phyloP scores from a whole-genome alignment of 768 basidiomycete genomes.

The Boletus eberwhitei region DNA sequence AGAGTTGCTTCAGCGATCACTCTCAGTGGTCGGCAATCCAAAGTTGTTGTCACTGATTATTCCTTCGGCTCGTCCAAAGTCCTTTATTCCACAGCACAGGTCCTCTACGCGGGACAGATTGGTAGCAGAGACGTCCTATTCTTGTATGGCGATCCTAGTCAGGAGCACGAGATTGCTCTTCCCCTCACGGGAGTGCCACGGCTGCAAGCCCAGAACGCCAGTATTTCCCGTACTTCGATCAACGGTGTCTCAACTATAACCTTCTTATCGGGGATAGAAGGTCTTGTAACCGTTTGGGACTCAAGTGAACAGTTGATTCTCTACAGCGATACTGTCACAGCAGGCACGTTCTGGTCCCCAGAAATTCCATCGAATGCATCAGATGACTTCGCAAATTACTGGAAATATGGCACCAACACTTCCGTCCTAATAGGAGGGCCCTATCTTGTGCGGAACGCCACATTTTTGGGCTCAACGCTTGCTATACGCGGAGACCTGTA shows the following conservation, averaged over 20 bases:
- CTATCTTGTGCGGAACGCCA: constrained; percentile 58
- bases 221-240: constrained; percentile 22
- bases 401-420: constrained; percentile 69
- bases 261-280: constrained; percentile 54
- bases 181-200: constrained; percentile 46
- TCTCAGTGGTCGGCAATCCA: constrained; percentile 69
- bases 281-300: constrained; percentile 63
- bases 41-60: constrained; percentile 70
- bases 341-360: constrained; percentile 76
- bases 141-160: constrained; percentile 52
- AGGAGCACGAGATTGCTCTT: constrained; percentile 55
- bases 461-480: constrained; percentile 46
- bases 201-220: constrained; percentile 24
- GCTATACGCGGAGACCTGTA: constrained; percentile 69
- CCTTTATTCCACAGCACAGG: constrained; percentile 68
- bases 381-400: constrained; percentile 55
- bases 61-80: constrained; percentile 62
- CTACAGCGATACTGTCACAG: constrained; percentile 62
- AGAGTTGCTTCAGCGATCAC: constrained; percentile 49
- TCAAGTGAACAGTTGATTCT: constrained; percentile 64
- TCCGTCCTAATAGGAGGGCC: constrained; percentile 66
- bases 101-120: constrained; percentile 64
- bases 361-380: constrained; percentile 42
- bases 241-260: constrained; percentile 43
- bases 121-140: constrained; percentile 62